phyloP scores from a whole-genome alignment of 495 filamentous ascomycete genomes.

The Beverwykella pulmonaria region DNA sequence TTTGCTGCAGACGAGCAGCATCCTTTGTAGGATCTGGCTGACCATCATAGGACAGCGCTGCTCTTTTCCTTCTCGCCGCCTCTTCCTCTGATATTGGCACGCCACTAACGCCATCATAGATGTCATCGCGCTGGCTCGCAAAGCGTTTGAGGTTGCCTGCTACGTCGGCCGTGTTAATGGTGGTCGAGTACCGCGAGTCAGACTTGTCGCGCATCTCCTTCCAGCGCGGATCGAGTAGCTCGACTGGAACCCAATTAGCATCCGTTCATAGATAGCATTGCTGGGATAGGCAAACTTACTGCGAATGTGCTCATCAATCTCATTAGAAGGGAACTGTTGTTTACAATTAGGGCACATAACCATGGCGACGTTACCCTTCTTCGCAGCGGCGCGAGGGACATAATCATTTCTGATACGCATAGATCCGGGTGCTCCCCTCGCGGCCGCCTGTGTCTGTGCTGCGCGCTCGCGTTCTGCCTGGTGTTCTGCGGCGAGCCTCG shows the following conservation, averaged over 20 bases:
- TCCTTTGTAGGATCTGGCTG: constrained; percentile 59
- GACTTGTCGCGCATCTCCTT: constrained; percentile 91
- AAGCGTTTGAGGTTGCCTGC: constrained; percentile 96
- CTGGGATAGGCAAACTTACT: constrained; percentile 53
- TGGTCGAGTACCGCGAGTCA: constrained; percentile 79
- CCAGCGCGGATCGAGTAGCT: constrained; percentile 93
- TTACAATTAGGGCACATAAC: constrained; percentile 93
- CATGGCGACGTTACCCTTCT: constrained; percentile 64
- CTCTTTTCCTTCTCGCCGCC: constrained; percentile 72
- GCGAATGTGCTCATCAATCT: constrained; percentile 91
- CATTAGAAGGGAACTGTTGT: constrained; percentile 80
- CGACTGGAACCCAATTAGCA: constrained; percentile 55
- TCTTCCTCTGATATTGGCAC: constrained; percentile 72
- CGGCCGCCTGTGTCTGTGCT: constrained; percentile 76
- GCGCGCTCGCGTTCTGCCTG: constrained; percentile 69
- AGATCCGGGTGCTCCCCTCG: constrained; percentile 66
- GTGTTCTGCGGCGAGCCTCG: constrained; percentile 66
- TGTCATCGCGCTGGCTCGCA: constrained; percentile 84
- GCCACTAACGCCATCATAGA: constrained; percentile 80
- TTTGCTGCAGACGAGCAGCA: constrained; percentile 57
- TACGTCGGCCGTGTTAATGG: constrained; percentile 81
- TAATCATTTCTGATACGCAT: constrained; percentile 96
- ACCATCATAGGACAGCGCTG: constrained; percentile 67
- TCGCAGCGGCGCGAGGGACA: constrained; percentile 78
- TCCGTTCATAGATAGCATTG: constrained; percentile 4